Percentiles rank a stretch among this genome's conserved stretches.
Evolutionary conservation across 208 protist species (phyloP).

Genomic region (Phytomonas sp.): DNA sequence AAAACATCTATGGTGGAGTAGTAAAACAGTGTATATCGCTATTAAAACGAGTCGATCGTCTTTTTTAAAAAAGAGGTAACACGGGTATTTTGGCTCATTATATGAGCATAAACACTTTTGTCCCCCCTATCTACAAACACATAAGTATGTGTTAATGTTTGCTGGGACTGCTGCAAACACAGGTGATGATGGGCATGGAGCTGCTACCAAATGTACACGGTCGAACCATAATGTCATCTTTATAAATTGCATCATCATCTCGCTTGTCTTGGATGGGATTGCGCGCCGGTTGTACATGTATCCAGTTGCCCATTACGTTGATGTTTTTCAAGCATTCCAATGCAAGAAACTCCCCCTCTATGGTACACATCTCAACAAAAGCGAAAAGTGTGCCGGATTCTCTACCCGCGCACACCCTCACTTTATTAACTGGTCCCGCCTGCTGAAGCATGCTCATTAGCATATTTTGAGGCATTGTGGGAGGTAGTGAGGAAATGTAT

Average conservation of each 20-base stretch:
- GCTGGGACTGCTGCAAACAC: neutral
- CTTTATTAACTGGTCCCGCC: constrained; percentile 64
- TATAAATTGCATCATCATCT: constrained; percentile 47
- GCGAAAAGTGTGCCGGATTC: constrained; percentile 68
- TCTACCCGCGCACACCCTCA: constrained; percentile 59
- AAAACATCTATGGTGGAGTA: constrained; percentile 13
- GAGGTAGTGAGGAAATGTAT: constrained; percentile 67
- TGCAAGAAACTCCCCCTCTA: constrained; percentile 33
- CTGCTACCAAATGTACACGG: constrained; percentile 54
- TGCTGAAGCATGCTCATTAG: constrained; percentile 49
- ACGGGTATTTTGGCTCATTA: neutral
- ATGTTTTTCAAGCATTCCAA: constrained; percentile 45
- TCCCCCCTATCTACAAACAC: neutral
- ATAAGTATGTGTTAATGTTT: neutral
- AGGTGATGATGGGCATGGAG: constrained; percentile 18
- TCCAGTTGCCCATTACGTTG: constrained; percentile 39
- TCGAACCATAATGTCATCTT: constrained; percentile 25
- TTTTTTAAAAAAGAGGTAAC: neutral
- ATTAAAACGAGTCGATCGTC: neutral
- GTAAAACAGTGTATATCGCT: constrained; percentile 5
- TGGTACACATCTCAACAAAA: constrained; percentile 77
- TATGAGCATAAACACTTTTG: neutral
- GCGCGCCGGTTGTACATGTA: constrained; percentile 66
- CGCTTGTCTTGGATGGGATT: constrained; percentile 74
- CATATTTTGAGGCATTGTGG: constrained; percentile 39